These are phyloP conservation scores for Aspergillus quadricinctus DNA, from an alignment of 2,329 filamentous ascomycete species.

Conservation along the genomic window DNA sequence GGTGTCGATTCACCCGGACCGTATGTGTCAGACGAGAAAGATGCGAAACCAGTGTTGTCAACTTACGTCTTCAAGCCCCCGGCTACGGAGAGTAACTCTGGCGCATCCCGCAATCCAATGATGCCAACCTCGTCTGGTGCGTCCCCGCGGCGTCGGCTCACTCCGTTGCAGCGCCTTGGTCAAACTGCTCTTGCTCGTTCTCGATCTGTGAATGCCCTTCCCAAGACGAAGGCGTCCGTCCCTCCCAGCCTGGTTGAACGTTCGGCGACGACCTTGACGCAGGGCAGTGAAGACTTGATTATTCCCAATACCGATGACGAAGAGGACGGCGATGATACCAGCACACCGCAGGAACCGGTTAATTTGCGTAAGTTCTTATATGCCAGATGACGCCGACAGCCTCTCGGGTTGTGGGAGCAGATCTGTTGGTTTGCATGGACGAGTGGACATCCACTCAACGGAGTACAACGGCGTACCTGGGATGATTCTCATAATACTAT, in stretches of 20 bases:
- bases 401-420: constrained; percentile 31
- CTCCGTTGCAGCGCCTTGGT: constrained; percentile 40
- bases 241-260: constrained; percentile 3
- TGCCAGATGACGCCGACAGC: constrained; percentile 24
- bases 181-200: constrained; percentile 37
- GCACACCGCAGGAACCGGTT: constrained; percentile 8
- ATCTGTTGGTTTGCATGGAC: not conserved
- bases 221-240: constrained; percentile 8
- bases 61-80: not conserved
- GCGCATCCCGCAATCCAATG: not conserved
- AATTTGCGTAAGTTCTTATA: constrained; percentile 15
- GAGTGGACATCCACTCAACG: not conserved
- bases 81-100: not conserved
- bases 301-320: constrained; percentile 48
- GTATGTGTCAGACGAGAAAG: not conserved
- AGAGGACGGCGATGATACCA: constrained; percentile 18
- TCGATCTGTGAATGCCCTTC: constrained; percentile 30
- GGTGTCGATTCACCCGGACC: not conserved
- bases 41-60: not conserved
- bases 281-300: constrained; percentile 51
- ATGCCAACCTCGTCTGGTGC: not conserved
- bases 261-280: constrained; percentile 15
- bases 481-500: not conserved
- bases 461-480: not conserved
- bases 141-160: constrained; percentile 20